These are phyloP conservation scores for Ampelomyces quisqualis DNA, from an alignment of 2,329 filamentous ascomycete genomes.

Conservation along the genomic window DNA sequence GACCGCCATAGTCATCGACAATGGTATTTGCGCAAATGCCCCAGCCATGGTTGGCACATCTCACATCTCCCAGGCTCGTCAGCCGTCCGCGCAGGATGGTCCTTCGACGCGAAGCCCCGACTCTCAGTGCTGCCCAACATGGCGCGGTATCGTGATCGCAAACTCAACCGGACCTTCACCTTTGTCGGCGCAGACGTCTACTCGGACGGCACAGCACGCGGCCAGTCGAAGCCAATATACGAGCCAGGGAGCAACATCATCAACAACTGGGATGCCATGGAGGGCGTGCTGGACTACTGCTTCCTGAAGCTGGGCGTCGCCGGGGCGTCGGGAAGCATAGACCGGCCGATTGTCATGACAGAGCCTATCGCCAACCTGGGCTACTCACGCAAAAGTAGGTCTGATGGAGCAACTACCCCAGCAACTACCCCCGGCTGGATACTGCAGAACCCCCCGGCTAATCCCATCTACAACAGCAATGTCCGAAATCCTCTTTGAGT, in stretches of 20 bases:
- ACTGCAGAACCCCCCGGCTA: constrained; percentile 19
- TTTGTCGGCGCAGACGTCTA: constrained; percentile 94
- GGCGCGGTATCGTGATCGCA: constrained; percentile 93
- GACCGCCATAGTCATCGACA: constrained; percentile 93
- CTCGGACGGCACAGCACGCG: constrained; percentile 86
- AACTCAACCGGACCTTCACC: constrained; percentile 84
- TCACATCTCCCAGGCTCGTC: constrained; percentile 69
- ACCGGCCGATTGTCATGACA: constrained; percentile 89
- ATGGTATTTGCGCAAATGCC: constrained; percentile 63
- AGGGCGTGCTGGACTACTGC: constrained; percentile 88
- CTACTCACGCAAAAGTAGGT: constrained; percentile 83
- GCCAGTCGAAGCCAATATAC: constrained; percentile 87
- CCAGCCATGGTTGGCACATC: constrained; percentile 5
- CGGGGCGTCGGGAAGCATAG: constrained; percentile 69
- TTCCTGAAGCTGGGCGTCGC: constrained; percentile 93
- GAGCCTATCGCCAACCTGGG: constrained; percentile 89
- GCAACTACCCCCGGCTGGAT: too few relatives aligned
- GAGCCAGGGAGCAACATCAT: constrained; percentile 88
- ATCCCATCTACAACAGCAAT: constrained; percentile 63
- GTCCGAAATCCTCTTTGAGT: constrained; percentile 97
- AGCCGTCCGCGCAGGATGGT: constrained; percentile 90
- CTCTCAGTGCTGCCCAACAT: constrained; percentile 84
- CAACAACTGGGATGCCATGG: constrained; percentile 97
- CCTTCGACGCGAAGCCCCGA: constrained; percentile 80
- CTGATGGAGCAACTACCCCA: background rate